These are phyloP conservation scores for Endothia cerciana DNA, from an alignment of 2,329 filamentous ascomycete genomes.

Conservation along the genomic window DNA sequence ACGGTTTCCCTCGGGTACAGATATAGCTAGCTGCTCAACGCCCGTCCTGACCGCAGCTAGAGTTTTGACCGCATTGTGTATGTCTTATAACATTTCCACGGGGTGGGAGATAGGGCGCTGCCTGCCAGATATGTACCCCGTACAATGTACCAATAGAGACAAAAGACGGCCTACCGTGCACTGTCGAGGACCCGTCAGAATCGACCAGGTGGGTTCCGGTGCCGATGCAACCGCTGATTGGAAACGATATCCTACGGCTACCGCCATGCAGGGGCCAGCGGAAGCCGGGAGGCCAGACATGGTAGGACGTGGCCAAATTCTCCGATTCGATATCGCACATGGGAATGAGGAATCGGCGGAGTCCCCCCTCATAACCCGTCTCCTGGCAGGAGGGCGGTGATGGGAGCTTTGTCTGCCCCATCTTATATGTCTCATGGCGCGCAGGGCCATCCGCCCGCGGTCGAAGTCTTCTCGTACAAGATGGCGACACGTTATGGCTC, in stretches of 20 bases:
- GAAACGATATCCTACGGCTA: slow-evolving; percentile 17
- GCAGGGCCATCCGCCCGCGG: neutral
- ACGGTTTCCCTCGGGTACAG: neutral
- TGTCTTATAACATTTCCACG: slow-evolving; percentile 1
- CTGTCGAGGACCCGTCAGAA: neutral
- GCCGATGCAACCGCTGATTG: slow-evolving; percentile 1
- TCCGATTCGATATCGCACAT: slow-evolving; percentile 3
- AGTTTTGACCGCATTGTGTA: slow-evolving; percentile 8
- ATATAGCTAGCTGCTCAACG: neutral
- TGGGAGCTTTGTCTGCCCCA: neutral
- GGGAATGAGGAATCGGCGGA: neutral
- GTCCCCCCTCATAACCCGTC: neutral
- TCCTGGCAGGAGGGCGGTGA: neutral
- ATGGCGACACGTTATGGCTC: neutral
- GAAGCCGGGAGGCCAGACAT: slow-evolving; percentile 4
- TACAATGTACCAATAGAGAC: neutral
- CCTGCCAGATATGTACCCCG: neutral
- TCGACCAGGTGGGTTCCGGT: slow-evolving; percentile 9
- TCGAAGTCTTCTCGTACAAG: neutral
- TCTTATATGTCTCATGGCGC: neutral
- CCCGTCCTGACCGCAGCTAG: neutral
- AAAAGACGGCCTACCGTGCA: neutral
- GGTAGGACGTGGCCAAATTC: neutral
- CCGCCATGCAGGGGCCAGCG: slow-evolving; percentile 10
- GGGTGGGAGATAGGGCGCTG: neutral